Base-by-base conservation (phyloP, 495 filamentous ascomycete genomes). In the Neurospora tetrasperma region DNA sequence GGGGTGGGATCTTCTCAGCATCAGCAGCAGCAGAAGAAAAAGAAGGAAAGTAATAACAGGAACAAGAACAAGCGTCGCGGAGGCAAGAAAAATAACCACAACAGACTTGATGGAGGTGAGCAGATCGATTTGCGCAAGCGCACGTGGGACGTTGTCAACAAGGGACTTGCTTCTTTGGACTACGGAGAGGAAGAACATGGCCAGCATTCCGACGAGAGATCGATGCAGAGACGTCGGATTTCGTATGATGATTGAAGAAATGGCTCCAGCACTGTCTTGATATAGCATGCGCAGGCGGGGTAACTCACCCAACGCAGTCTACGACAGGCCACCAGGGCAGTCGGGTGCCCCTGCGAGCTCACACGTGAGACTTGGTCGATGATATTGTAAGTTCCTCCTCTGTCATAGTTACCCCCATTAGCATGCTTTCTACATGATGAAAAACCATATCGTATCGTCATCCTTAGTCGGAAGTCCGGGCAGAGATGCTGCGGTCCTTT, bases 381-480 rank as follows among this genome's bases (percentile, higher is more conserved):
- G 23, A 16, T 38, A 3, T 27, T 72, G 74, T 76, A 71, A 74
- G 74, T 77, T 41, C 10, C 44, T 1, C 23, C 2, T 27, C 20
- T 59, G 6, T 3, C 11, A 31, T 59, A 59, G 1, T 5, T 23
- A 7, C 23, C 5, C 46, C 48, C 2, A 59, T 59, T 20, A 59
- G 23, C 43, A 59, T 70, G 18, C 59, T 75, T 73, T 69, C 59
- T n/a, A 69, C 75, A 85, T 88, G 88, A 89, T 88, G 88, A 89
- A 85, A 66, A 66, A 88, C 81, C 81, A 69, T 70, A 80, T 82
- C 81, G 86, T 89, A 89, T 88, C 86, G 87, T 89, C 88, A 90
- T 90, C 88, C 88, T 89, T 90, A 90, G 88, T 79, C 88, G 83
- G 83, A 90, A 84, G 76, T 80, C 75, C 72, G 76, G 54, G 73